Conservation (phyloP, 352 stramenopile species). For the Phytophthora parvispora region DNA sequence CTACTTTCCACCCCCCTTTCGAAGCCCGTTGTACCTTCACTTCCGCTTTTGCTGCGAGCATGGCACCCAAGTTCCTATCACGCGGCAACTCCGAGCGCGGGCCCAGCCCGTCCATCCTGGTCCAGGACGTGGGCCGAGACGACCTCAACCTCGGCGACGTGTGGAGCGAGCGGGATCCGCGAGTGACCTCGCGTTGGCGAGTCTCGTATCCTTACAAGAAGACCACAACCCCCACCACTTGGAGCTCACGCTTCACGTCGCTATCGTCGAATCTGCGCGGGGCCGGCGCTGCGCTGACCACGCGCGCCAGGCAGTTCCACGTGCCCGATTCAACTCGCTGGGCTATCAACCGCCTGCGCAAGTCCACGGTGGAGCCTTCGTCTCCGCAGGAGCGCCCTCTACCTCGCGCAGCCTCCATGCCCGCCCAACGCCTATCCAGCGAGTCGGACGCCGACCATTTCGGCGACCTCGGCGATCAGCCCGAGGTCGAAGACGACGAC, state of each 20-base stretch:
- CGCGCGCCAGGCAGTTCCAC: conserved; percentile 20
- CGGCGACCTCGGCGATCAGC: conserved; percentile 6
- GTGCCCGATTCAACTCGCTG: conserved; percentile 6
- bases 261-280: conserved; percentile 21
- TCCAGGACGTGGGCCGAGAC: conserved; percentile 17
- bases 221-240: neutral
- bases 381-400: neutral
- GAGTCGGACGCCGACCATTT: conserved; percentile 10
- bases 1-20: conserved; percentile 27
- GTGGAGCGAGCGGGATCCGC: conserved; percentile 5
- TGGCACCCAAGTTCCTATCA: conserved; percentile 10
- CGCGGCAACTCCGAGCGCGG: neutral
- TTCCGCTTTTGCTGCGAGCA: conserved; percentile 12
- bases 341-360: conserved; percentile 3
- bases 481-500: conserved; percentile 21
- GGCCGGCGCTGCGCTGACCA: conserved; percentile 9
- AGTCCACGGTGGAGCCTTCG: neutral
- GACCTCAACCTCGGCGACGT: conserved; percentile 10
- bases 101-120: conserved; percentile 29
- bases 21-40: conserved; percentile 9
- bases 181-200: conserved; percentile 3
- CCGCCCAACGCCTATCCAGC: conserved; percentile 10
- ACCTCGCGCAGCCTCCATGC: conserved; percentile 11
- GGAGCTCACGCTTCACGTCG: conserved; percentile 18
- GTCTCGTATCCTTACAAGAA: conserved; percentile 18